Base-by-base conservation (phyloP, 2,329 filamentous ascomycete genomes). In the Zopfia rhizophila region DNA sequence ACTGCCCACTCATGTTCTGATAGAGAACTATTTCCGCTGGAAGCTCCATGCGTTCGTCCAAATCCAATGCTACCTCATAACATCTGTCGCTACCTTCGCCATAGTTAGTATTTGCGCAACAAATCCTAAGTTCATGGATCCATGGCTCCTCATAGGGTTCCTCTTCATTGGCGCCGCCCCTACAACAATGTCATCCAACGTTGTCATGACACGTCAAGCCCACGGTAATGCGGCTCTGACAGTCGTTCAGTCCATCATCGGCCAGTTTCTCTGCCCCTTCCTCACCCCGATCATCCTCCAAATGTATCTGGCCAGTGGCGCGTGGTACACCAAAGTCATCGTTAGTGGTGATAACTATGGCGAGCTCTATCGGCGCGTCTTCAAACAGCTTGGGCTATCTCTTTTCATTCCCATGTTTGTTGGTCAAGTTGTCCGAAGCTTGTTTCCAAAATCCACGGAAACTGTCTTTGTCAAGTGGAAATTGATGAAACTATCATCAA, bases 141-240 rank as follows among this genome's bases (percentile, higher is more conserved):
- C 82, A 0, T 83, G 84, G 45, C 77, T 90, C 28, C 72, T 90
- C 21, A 80, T 88, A 3, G 87, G 88, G 7, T 82, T 89, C 65
- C 78, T 89, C 3, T 82, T 87, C 27, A 78, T 84, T 2, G 80
- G 83, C n/a, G 87, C 82, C 60, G 82, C 88, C 4, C 86, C 87
- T 1, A 90, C 87, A 0, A 90, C 87, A 0, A 87, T 90, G 58
- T 82, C 85, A 6, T 88, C 84, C 32, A 90, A 90, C 64, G 84
- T 89, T 6, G 84, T 90, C 28, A 89, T 90, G 86, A 90, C 87
- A 5, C 75, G 85, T 18, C 78, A 83, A 27, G 83, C 87, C 0
- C 83, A 86, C 25, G 87, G 87, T 4, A 88, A 90, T 30, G 56
- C 65, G 0, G 69, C 69, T 1, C 57, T 72, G 3, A 71, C 69